Conservation (phyloP, 1,284 basidiomycete genomes). For the Cutaneotrichosporon arboriforme region DNA sequence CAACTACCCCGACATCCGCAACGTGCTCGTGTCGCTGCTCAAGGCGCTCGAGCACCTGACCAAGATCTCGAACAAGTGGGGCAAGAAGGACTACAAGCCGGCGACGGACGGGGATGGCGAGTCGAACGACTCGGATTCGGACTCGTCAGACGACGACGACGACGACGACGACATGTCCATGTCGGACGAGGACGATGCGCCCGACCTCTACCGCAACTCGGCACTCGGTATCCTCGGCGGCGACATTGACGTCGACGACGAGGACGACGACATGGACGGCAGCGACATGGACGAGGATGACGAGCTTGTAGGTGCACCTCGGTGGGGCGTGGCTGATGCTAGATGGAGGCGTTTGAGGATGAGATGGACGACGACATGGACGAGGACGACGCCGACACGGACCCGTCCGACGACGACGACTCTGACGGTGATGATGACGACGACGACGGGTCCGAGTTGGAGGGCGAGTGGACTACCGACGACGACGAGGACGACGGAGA, state of each 20-base stretch:
- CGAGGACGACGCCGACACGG: slow-evolving; percentile 55
- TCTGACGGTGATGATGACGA: slow-evolving; percentile 49
- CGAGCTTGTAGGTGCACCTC: slow-evolving; percentile 22
- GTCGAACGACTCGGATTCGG: slow-evolving; percentile 19
- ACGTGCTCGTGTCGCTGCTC: slow-evolving; percentile 76
- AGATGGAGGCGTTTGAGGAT: slow-evolving; percentile 28
- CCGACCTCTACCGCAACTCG: slow-evolving; percentile 91
- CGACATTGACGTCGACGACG: slow-evolving; percentile 53
- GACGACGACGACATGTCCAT: slow-evolving; percentile 60
- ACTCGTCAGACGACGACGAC: slow-evolving; percentile 28
- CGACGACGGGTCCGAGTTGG: slow-evolving; percentile 29
- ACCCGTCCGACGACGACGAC: slow-evolving; percentile 36
- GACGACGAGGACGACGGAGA: slow-evolving; percentile 38
- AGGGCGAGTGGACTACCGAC: slow-evolving; percentile 25
- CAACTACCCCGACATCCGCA: slow-evolving; percentile 87
- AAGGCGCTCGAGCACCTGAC: slow-evolving; percentile 86
- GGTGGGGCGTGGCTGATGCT: slow-evolving; percentile 4
- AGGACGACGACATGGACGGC: slow-evolving; percentile 71
- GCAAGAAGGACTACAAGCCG: slow-evolving; percentile 61
- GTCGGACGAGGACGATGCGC: slow-evolving; percentile 61
- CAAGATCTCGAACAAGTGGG: slow-evolving; percentile 96
- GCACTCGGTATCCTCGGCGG: slow-evolving; percentile 86
- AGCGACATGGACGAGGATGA: slow-evolving; percentile 79
- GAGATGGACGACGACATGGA: slow-evolving; percentile 45
- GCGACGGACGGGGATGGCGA: slow-evolving; percentile 48